Evolutionary conservation across 75 land plant genomes (phyloP).

Genomic region (Picea glauca): DNA sequence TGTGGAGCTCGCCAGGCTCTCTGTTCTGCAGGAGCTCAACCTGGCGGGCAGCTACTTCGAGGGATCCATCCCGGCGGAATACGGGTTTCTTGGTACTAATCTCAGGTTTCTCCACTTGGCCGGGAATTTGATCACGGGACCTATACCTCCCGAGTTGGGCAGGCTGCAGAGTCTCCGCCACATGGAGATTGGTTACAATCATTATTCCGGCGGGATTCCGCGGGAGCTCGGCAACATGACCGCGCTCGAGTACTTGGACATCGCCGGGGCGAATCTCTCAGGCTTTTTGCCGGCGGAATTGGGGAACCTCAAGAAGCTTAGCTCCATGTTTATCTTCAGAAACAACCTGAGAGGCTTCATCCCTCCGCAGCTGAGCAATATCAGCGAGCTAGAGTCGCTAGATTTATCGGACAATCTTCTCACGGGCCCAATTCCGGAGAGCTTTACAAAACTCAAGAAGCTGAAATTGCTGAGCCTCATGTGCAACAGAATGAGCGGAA

Average conservation of each 20-base stretch:
- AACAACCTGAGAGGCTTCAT: slow-evolving; percentile 23
- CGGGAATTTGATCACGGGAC: slow-evolving; percentile 42
- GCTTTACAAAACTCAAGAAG: slow-evolving; percentile 46
- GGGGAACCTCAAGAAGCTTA: slow-evolving; percentile 36
- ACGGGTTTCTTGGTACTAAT: slow-evolving; percentile 37
- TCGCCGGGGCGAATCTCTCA: slow-evolving; percentile 62
- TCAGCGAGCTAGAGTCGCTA: slow-evolving; percentile 42
- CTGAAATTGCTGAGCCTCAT: slow-evolving; percentile 61
- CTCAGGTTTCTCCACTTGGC: slow-evolving; percentile 57
- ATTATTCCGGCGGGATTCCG: slow-evolving; percentile 45
- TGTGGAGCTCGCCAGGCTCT: slow-evolving; percentile 31
- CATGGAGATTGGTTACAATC: slow-evolving; percentile 73
- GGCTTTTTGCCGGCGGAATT: slow-evolving; percentile 39
- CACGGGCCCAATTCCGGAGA: slow-evolving; percentile 58
- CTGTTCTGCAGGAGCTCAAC: slow-evolving; percentile 47
- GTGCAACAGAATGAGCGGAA: slow-evolving; percentile 53
- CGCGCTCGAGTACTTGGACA: slow-evolving; percentile 54
- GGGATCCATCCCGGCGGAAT: slow-evolving; percentile 61
- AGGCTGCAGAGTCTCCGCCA: slow-evolving; percentile 45
- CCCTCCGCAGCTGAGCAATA: slow-evolving; percentile 24
- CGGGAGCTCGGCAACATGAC: slow-evolving; percentile 61
- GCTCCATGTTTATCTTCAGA: slow-evolving; percentile 52
- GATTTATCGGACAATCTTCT: slow-evolving; percentile 69
- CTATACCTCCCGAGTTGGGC: slow-evolving; percentile 40
- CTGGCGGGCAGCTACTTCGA: slow-evolving; percentile 82